phyloP scores from a whole-genome alignment of 139 green algal genomes.

The Chlamydomonas sp. region DNA sequence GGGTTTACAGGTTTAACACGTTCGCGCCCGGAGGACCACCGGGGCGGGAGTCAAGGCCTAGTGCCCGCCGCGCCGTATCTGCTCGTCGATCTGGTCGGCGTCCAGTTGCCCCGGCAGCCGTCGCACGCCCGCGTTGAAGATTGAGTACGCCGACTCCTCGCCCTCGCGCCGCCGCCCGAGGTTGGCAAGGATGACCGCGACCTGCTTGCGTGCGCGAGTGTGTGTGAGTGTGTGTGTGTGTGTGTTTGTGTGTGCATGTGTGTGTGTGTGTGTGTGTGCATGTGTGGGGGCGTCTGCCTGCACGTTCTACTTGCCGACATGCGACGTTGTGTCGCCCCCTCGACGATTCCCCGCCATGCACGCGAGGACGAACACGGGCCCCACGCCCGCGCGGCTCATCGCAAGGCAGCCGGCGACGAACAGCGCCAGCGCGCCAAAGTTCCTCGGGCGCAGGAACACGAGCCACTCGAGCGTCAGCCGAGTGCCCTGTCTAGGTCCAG shows the following conservation, averaged over 20 bases:
- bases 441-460: slow-evolving; percentile 22
- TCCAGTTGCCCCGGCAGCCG: slow-evolving; percentile 50
- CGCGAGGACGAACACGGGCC: slow-evolving; percentile 22
- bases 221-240: background rate
- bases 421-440: background rate
- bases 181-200: slow-evolving; percentile 32
- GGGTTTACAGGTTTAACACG: no score
- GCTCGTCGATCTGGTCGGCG: slow-evolving; percentile 42
- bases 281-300: background rate
- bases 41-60: no score
- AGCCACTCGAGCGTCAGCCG: slow-evolving; percentile 21
- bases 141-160: slow-evolving; percentile 38
- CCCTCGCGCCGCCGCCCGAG: slow-evolving; percentile 30
- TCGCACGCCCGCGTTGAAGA: slow-evolving; percentile 48
- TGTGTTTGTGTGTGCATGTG: background rate
- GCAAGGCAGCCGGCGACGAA: slow-evolving; percentile 19
- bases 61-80: slow-evolving; percentile 44
- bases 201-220: background rate
- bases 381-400: slow-evolving; percentile 10
- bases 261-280: no score
- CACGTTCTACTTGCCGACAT: background rate
- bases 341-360: no score
- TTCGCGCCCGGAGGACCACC: no score
- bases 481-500: no score
- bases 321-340: background rate